Evolutionary conservation across 352 stramenopile genomes (phyloP).

Genomic region (Phytophthora tubulina): DNA sequence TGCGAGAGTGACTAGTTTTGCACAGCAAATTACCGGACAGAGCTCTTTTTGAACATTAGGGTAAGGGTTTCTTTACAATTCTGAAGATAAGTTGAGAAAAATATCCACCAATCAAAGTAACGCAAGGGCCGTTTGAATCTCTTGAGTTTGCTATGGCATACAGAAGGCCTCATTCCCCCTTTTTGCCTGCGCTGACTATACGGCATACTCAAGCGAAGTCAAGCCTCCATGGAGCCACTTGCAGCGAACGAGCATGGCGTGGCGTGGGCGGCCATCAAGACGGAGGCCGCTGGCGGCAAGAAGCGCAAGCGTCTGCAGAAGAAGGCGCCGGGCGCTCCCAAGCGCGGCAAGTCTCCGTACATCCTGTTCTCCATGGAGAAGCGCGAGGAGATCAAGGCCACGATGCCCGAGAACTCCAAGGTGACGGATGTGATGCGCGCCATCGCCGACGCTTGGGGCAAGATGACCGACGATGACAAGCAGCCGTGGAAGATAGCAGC

Average conservation of each 20-base stretch:
- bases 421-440: constrained; percentile 93
- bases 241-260: constrained; percentile 69
- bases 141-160: constrained; percentile 84
- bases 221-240: constrained; percentile 79
- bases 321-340: constrained; percentile 89
- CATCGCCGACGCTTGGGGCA: constrained; percentile 91
- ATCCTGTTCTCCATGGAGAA: constrained; percentile 95
- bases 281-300: constrained; percentile 67
- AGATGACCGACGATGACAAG: constrained; percentile 93
- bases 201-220: constrained; percentile 83
- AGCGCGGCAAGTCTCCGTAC: constrained; percentile 92
- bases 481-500: constrained; percentile 93
- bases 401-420: constrained; percentile 86
- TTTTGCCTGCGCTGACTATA: constrained; percentile 83
- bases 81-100: neutral
- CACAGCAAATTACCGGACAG: neutral
- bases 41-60: constrained; percentile 13
- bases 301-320: constrained; percentile 93
- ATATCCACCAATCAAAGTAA: constrained; percentile 4
- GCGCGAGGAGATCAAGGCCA: constrained; percentile 90
- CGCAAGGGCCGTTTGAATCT: neutral
- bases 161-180: constrained; percentile 76
- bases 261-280: constrained; percentile 73
- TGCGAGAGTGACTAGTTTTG: neutral
- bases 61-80: neutral